Evolutionary conservation across 208 protist genomes (phyloP).

Genomic region (Acanthamoeba triangularis): DNA sequence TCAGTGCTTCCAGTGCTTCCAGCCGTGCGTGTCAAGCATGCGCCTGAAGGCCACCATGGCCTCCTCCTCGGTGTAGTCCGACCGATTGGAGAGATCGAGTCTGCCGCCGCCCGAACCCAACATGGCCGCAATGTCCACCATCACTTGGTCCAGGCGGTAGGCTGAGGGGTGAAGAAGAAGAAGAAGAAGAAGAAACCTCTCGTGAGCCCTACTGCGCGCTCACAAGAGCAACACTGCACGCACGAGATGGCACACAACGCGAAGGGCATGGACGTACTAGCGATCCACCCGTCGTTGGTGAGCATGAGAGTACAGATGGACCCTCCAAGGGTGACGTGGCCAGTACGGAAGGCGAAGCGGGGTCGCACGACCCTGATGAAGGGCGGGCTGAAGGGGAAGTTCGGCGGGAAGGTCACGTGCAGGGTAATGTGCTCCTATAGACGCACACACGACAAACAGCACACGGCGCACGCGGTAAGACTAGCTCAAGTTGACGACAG

Average conservation of each 20-base stretch:
- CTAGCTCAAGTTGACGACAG: background rate
- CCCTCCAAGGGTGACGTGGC: slow-evolving; percentile 77
- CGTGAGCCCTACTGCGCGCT: background rate
- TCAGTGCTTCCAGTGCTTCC: slow-evolving; percentile 57
- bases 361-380: slow-evolving; percentile 76
- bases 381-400: slow-evolving; percentile 75
- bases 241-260: too few species aligned
- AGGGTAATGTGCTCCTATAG: slow-evolving; percentile 38
- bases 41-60: slow-evolving; percentile 57
- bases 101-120: slow-evolving; percentile 2
- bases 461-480: too few species aligned
- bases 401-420: slow-evolving; percentile 74
- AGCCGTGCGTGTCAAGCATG: slow-evolving; percentile 57
- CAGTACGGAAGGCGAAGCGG: slow-evolving; percentile 75
- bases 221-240: too few species aligned
- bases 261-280: background rate
- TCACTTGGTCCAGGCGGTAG: slow-evolving; percentile 47
- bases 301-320: slow-evolving; percentile 76
- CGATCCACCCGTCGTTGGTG: slow-evolving; percentile 55
- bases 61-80: slow-evolving; percentile 31
- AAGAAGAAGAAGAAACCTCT: background rate
- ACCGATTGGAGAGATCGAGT: background rate
- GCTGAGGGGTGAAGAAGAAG: background rate
- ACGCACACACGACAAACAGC: too few species aligned
- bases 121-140: slow-evolving; percentile 56